Percentiles rank a stretch among this genome's conserved stretches.
Conservation (phyloP, 2,329 filamentous ascomycete species). For the Sclerotinia glacialis region DNA sequence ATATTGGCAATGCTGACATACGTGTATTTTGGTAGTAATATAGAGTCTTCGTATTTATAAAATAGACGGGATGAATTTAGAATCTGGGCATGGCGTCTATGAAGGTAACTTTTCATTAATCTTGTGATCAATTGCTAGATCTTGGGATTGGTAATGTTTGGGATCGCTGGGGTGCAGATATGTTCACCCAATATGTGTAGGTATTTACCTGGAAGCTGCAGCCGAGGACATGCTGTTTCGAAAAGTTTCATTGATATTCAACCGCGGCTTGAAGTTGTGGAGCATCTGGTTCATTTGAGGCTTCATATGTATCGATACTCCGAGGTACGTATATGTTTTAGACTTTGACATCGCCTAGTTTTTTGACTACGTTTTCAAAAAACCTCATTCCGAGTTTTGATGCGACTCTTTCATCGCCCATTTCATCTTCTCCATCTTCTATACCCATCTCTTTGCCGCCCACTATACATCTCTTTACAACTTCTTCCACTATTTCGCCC, state of each 20-base stretch:
- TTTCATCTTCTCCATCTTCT: constrained; percentile 43
- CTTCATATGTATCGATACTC: constrained; percentile 8
- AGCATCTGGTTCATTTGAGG: background rate
- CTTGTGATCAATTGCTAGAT: constrained; percentile 4
- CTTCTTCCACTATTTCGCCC: constrained; percentile 44
- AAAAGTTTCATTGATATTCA: background rate
- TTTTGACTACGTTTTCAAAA: constrained; percentile 48
- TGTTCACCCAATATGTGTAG: background rate
- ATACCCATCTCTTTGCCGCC: constrained; percentile 43
- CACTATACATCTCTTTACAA: constrained; percentile 41
- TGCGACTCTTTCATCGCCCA: constrained; percentile 41
- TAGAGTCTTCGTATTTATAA: constrained; percentile 3
- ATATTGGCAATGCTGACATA: constrained; percentile 6
- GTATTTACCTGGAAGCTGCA: background rate
- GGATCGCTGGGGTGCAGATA: background rate
- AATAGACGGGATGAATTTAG: background rate
- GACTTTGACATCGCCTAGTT: constrained; percentile 38
- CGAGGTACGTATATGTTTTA: constrained; percentile 21
- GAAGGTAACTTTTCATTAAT: background rate
- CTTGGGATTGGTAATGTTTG: constrained; percentile 5
- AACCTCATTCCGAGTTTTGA: constrained; percentile 44
- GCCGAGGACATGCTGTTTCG: background rate
- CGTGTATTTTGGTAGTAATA: background rate
- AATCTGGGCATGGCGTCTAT: background rate
- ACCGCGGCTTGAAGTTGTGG: background rate